A percentile compares a stretch with the other conserved stretches of the same genome.
Conservation (phyloP, 1,284 basidiomycete species). For the Leccinum subrobustum region DNA sequence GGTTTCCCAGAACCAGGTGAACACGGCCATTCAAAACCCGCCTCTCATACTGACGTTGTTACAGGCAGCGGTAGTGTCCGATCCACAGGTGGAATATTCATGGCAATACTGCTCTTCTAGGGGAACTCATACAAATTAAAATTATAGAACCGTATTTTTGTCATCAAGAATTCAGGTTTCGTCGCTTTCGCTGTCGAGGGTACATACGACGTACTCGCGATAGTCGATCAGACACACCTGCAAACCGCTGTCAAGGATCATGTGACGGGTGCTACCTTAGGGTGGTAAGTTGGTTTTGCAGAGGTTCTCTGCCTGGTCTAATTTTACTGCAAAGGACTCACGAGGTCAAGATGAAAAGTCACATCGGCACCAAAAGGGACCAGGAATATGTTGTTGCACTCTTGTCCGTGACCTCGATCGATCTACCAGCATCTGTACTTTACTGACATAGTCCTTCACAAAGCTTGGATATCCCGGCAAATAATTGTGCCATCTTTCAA, state of each 20-base stretch:
- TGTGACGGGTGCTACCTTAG: conserved; percentile 57
- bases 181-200: conserved; percentile 75
- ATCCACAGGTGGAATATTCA: conserved; percentile 51
- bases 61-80: conserved; percentile 71
- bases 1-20: conserved; percentile 71
- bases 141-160: conserved; percentile 66
- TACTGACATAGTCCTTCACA: conserved; percentile 6
- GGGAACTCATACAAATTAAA: not conserved
- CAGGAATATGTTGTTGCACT: conserved; percentile 73
- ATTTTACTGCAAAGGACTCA: conserved; percentile 44
- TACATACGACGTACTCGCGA: conserved; percentile 70
- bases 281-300: conserved; percentile 39
- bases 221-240: conserved; percentile 80
- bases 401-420: conserved; percentile 48
- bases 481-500: conserved; percentile 80
- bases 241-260: conserved; percentile 57
- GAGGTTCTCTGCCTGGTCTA: not conserved
- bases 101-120: not conserved
- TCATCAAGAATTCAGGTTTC: conserved; percentile 75
- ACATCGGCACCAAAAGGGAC: conserved; percentile 40
- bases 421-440: not conserved
- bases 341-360: conserved; percentile 73
- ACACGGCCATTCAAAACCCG: not conserved
- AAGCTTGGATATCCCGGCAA: conserved; percentile 78
- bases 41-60: conserved; percentile 4